A percentile compares a stretch with the other conserved stretches of the same genome.
phyloP scores from a whole-genome alignment of 2,329 filamentous ascomycete species.

The Sclerotinia sclerotiorum region DNA sequence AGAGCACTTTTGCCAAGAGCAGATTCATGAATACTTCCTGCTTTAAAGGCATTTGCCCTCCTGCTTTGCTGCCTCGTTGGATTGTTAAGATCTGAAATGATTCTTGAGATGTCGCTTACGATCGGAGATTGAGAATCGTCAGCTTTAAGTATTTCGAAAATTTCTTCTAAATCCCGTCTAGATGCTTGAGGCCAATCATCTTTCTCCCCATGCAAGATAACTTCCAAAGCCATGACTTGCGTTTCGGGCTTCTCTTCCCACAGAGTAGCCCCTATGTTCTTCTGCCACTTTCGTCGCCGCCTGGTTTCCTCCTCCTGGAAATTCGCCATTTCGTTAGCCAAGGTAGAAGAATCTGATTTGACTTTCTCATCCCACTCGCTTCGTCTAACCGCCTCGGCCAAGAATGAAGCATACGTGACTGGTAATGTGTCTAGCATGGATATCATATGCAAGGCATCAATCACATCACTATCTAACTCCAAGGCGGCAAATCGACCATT shows the following conservation, averaged over 20 bases:
- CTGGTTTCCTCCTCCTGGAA: conserved; percentile 93
- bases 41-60: conserved; percentile 90
- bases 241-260: conserved; percentile 65
- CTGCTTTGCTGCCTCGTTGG: conserved; percentile 86
- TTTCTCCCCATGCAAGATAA: conserved; percentile 79
- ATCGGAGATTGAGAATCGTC: conserved; percentile 66
- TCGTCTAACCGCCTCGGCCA: conserved; percentile 81
- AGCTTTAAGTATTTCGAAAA: conserved; percentile 64
- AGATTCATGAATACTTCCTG: conserved; percentile 92
- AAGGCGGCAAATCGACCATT: conserved; percentile 71
- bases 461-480: conserved; percentile 70
- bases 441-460: conserved; percentile 78
- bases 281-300: conserved; percentile 85
- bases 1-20: conserved; percentile 83
- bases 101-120: conserved; percentile 70
- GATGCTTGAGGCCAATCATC: conserved; percentile 76
- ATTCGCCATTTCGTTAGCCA: conserved; percentile 89
- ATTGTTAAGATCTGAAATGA: conserved; percentile 74
- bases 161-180: conserved; percentile 74
- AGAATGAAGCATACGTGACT: conserved; percentile 83
- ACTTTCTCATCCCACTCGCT: conserved; percentile 93
- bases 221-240: conserved; percentile 74
- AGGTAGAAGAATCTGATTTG: conserved; percentile 77
- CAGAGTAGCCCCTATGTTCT: conserved; percentile 71
- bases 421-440: conserved; percentile 80